These are phyloP conservation scores for Nasturtium officinale DNA, from an alignment of 345 rosid species.

Conservation along the genomic window DNA sequence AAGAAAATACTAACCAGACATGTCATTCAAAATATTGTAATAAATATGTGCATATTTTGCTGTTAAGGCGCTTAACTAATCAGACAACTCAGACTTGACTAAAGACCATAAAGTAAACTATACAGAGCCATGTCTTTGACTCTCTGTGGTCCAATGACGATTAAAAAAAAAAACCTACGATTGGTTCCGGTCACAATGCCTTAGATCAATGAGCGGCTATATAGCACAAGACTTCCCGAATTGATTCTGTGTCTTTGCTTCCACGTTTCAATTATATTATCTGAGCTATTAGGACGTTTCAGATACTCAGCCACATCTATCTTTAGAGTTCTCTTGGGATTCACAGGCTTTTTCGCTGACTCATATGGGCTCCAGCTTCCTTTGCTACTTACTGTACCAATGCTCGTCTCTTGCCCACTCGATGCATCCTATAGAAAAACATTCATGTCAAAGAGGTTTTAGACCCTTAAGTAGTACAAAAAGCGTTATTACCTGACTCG, in stretches of 20 bases:
- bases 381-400: conserved; percentile 61
- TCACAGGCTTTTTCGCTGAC: conserved; percentile 38
- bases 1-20: background rate
- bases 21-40: background rate
- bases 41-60: background rate
- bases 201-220: conserved; percentile 49
- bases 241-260: conserved; percentile 65
- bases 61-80: background rate
- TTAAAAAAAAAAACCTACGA: background rate
- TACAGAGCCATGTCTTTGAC: conserved; percentile 26
- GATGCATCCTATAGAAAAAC: conserved; percentile 49
- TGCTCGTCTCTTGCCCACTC: conserved; percentile 46
- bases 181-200: conserved; percentile 11
- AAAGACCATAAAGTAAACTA: conserved; percentile 20
- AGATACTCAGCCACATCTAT: conserved; percentile 68
- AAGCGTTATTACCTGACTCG: conserved; percentile 40
- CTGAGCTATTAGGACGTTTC: conserved; percentile 53
- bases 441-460: conserved; percentile 11
- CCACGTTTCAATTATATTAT: conserved; percentile 64
- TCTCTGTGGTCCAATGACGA: background rate
- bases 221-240: conserved; percentile 68
- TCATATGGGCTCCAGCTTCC: conserved; percentile 80
- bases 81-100: background rate
- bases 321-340: conserved; percentile 39
- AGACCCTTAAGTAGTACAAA: background rate